These are phyloP conservation scores for Phycomyces blakesleeanus DNA, from an alignment of 192 early-diverging fungal species.

Conservation along the genomic window DNA sequence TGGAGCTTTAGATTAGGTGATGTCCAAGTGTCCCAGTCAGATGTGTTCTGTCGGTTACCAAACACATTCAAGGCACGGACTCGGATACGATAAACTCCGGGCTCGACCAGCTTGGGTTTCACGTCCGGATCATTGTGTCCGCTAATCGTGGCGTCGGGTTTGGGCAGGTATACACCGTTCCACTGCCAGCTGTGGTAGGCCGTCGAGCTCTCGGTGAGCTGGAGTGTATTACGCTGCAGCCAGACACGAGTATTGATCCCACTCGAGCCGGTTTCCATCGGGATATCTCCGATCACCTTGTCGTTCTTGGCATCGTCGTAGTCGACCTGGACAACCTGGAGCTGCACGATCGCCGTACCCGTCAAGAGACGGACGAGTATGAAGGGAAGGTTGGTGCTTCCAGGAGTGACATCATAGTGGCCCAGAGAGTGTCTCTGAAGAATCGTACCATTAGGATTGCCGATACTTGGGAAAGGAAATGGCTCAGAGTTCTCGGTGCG, in stretches of 20 bases:
- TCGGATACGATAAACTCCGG: conserved; percentile 20
- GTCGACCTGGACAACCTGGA: conserved; percentile 25
- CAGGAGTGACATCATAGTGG: conserved; percentile 3
- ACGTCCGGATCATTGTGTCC: conserved; percentile 4
- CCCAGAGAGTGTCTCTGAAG: neutral
- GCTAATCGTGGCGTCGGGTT: conserved; percentile 12
- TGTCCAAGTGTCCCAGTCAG: conserved; percentile 26
- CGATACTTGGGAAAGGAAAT: conserved; percentile 26
- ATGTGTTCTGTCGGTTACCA: conserved; percentile 8
- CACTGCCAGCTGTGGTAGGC: conserved; percentile 22
- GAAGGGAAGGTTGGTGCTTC: conserved; percentile 2
- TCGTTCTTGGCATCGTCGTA: no score
- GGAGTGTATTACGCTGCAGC: conserved; percentile 13
- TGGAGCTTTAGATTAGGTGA: conserved; percentile 13
- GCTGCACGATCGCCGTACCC: conserved; percentile 20
- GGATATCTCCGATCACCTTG: conserved; percentile 18
- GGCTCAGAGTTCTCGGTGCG: conserved; percentile 7
- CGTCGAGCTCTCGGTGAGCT: conserved; percentile 1
- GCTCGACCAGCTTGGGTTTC: neutral
- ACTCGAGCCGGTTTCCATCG: conserved; percentile 1
- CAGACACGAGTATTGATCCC: conserved; percentile 7
- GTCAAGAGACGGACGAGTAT: conserved; percentile 20
- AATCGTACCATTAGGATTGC: conserved; percentile 15
- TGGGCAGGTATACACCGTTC: conserved; percentile 19
- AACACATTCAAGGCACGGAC: conserved; percentile 22